A percentile compares a stretch with the other conserved stretches of the same genome.
Evolutionary conservation across 257 asterid genomes (phyloP).

Genomic region (Nicotiana benthamiana): DNA sequence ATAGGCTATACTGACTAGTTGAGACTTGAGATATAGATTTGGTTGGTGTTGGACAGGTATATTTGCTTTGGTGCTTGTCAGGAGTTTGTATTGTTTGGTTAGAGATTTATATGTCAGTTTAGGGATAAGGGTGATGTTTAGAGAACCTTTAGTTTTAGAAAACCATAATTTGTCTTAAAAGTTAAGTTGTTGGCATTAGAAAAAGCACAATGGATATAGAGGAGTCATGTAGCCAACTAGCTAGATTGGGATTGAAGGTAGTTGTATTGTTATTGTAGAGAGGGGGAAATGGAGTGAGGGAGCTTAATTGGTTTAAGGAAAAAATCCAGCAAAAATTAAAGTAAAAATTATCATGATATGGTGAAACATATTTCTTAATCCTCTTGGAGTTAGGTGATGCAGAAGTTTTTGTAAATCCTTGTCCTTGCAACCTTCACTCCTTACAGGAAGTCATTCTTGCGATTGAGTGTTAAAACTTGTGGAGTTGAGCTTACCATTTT

Average conservation of each 20-base stretch:
- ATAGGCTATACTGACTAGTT: background rate
- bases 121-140: background rate
- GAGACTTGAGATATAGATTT: background rate
- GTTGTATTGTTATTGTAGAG: background rate
- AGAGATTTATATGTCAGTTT: background rate
- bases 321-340: background rate
- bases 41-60: background rate
- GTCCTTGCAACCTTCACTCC: background rate
- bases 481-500: background rate
- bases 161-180: background rate
- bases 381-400: background rate
- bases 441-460: background rate
- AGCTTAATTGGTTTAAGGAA: background rate
- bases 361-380: background rate
- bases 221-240: background rate
- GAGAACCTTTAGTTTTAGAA: background rate
- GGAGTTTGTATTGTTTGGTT: background rate
- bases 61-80: background rate
- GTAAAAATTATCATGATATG: background rate
- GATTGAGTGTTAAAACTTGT: background rate
- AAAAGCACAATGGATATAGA: background rate
- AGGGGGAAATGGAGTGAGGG: background rate
- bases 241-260: background rate
- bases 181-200: background rate
- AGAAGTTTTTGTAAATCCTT: background rate